phyloP scores from a whole-genome alignment of 2,329 filamentous ascomycete species.

The Cercospora canescens region DNA sequence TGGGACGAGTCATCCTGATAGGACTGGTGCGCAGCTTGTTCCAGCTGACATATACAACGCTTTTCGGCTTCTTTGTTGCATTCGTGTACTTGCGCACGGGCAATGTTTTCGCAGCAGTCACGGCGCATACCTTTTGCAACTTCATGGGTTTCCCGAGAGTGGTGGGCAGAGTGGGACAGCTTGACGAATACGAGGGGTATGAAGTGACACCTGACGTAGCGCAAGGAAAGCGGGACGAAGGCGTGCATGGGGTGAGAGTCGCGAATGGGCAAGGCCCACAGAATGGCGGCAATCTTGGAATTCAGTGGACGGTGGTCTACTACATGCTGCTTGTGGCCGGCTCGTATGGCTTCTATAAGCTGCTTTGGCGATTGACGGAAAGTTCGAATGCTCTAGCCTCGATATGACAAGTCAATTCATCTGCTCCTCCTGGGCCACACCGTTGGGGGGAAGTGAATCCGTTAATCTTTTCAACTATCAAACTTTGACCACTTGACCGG shows the following conservation, averaged over 20 bases:
- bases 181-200: conserved; percentile 43
- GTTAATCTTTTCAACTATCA: neutral
- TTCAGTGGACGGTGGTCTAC: conserved; percentile 73
- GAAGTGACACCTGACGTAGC: conserved; percentile 33
- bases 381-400: conserved; percentile 53
- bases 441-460: neutral
- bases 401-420: neutral
- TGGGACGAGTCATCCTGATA: conserved; percentile 25
- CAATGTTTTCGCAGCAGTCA: conserved; percentile 71
- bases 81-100: conserved; percentile 87
- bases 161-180: conserved; percentile 68
- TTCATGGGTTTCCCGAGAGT: conserved; percentile 84
- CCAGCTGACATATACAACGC: conserved; percentile 85
- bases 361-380: conserved; percentile 72
- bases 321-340: conserved; percentile 75
- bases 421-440: neutral
- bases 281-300: conserved; percentile 37
- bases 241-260: conserved; percentile 8
- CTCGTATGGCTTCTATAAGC: conserved; percentile 67
- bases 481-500: neutral
- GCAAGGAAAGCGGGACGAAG: conserved; percentile 31
- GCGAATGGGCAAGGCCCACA: conserved; percentile 24
- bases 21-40: conserved; percentile 69
- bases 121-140: conserved; percentile 89
- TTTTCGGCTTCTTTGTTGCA: conserved; percentile 91